Percentiles rank a stretch among this genome's conserved stretches.
Evolutionary conservation across 192 early-diverging fungal genomes (phyloP).

Genomic region (Allomyces javanicus): DNA sequence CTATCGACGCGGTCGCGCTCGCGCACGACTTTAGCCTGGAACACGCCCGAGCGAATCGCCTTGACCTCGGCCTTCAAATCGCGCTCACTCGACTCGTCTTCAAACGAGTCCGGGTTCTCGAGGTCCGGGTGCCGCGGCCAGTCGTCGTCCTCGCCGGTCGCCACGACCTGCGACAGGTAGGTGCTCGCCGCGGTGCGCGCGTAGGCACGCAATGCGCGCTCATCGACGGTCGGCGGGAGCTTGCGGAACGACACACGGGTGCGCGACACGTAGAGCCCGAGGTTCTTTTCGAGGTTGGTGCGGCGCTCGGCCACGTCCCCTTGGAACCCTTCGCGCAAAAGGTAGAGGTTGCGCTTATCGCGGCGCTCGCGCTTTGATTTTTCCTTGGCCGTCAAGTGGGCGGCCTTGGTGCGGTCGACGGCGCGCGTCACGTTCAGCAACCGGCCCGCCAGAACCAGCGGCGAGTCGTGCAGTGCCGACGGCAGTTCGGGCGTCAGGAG

Average conservation of each 20-base stretch:
- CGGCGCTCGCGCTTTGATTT: slow-evolving; percentile 38
- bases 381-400: slow-evolving; percentile 33
- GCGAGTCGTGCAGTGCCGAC: slow-evolving; percentile 8
- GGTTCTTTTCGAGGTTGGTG: slow-evolving; percentile 60
- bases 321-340: slow-evolving; percentile 62
- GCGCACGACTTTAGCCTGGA: slow-evolving; percentile 65
- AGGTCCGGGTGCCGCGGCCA: slow-evolving; percentile 24
- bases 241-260: slow-evolving; percentile 80
- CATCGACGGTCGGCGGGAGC: slow-evolving; percentile 51
- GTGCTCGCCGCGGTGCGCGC: not conserved
- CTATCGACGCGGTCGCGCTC: slow-evolving; percentile 60
- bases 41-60: slow-evolving; percentile 18
- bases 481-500: slow-evolving; percentile 25
- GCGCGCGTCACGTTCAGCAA: slow-evolving; percentile 61
- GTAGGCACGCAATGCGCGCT: slow-evolving; percentile 32
- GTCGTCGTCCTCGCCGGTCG: slow-evolving; percentile 18
- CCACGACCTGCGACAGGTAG: slow-evolving; percentile 4
- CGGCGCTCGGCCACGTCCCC: slow-evolving; percentile 34
- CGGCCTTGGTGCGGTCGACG: slow-evolving; percentile 51
- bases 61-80: slow-evolving; percentile 56
- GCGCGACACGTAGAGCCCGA: slow-evolving; percentile 70
- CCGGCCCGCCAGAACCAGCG: slow-evolving; percentile 54
- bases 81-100: slow-evolving; percentile 45
- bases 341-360: slow-evolving; percentile 70
- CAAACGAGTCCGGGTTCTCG: slow-evolving; percentile 11